Conservation (phyloP, 2,329 filamentous ascomycete genomes). For the Chaetomiaceae sp. region DNA sequence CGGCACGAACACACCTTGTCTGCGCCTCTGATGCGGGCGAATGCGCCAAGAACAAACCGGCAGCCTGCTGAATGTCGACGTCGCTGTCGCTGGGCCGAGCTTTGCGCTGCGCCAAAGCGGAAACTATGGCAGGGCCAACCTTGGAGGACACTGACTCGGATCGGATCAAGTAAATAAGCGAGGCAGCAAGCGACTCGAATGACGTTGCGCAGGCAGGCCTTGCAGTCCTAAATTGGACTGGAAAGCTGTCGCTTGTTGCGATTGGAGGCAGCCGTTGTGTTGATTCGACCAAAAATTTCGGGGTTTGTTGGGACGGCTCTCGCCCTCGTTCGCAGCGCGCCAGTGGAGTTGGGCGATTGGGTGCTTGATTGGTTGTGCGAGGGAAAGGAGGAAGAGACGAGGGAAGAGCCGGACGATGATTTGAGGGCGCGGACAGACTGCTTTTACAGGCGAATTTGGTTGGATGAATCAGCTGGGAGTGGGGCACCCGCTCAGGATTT, state of each 20-base stretch:
- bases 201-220: constrained; percentile 10
- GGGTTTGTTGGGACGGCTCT: constrained; percentile 19
- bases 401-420: constrained; percentile 47
- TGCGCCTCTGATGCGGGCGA: constrained; percentile 2
- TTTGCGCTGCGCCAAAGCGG: neutral
- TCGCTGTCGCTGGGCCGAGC: constrained; percentile 13
- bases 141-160: neutral
- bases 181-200: constrained; percentile 18
- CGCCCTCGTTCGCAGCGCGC: constrained; percentile 19
- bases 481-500: constrained; percentile 30
- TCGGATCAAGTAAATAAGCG: constrained; percentile 17
- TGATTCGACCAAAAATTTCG: constrained; percentile 32
- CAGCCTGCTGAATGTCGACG: neutral
- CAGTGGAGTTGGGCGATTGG: constrained; percentile 36
- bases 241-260: constrained; percentile 19
- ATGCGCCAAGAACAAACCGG: constrained; percentile 7
- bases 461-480: constrained; percentile 46
- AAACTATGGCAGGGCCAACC: neutral
- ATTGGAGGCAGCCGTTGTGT: constrained; percentile 30
- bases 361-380: constrained; percentile 48
- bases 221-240: constrained; percentile 29
- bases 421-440: constrained; percentile 44
- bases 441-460: constrained; percentile 42
- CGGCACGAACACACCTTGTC: constrained; percentile 9
- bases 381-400: constrained; percentile 39